Conservation (phyloP, 2,329 filamentous ascomycete species). For the Trichophyton benhamiae region DNA sequence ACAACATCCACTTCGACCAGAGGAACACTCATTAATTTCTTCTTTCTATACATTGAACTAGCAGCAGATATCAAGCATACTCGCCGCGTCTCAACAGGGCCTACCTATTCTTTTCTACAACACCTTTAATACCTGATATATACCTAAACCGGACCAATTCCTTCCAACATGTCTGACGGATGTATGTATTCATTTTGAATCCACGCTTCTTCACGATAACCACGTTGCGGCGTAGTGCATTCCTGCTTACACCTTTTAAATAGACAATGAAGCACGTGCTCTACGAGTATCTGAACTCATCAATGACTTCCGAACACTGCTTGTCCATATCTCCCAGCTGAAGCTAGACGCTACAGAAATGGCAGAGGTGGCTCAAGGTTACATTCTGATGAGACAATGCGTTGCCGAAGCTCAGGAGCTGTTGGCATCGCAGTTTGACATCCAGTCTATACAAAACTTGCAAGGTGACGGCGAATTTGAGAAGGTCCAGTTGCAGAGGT, state of each 20-base stretch:
- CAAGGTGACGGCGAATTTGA: constrained; percentile 41
- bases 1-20: background rate
- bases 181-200: constrained; percentile 30
- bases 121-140: constrained; percentile 4
- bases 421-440: constrained; percentile 41
- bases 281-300: constrained; percentile 52
- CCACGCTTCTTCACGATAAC: background rate
- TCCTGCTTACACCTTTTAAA: background rate
- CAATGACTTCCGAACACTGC: constrained; percentile 50
- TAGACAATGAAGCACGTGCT: constrained; percentile 53
- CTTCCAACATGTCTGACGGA: constrained; percentile 42
- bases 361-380: constrained; percentile 48
- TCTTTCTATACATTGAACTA: background rate
- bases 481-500: constrained; percentile 47
- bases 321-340: constrained; percentile 46
- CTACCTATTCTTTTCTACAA: background rate
- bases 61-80: background rate
- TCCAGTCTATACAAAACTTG: constrained; percentile 30
- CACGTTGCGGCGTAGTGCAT: background rate
- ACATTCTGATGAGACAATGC: constrained; percentile 45
- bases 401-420: constrained; percentile 43
- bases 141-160: constrained; percentile 7
- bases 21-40: background rate
- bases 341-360: constrained; percentile 40
- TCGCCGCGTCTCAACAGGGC: background rate